phyloP scores from a whole-genome alignment of 768 basidiomycete genomes.

The Antrodiella citrinella region DNA sequence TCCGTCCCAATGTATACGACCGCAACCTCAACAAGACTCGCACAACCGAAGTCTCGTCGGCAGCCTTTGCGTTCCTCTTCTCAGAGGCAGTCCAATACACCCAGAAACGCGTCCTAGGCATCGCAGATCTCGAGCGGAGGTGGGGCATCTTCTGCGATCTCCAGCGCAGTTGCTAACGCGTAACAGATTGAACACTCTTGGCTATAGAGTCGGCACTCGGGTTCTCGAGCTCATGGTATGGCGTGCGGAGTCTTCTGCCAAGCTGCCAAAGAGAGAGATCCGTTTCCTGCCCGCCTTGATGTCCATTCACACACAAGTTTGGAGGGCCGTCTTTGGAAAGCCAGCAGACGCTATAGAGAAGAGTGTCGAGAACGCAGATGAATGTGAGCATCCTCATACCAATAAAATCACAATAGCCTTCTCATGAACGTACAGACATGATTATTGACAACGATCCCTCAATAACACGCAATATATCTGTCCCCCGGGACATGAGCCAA shows the following conservation, averaged over 20 bases:
- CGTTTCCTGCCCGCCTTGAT: conserved; percentile 87
- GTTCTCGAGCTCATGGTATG: conserved; percentile 82
- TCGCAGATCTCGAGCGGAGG: conserved; percentile 93
- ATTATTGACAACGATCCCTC: conserved; percentile 95
- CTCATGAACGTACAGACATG: conserved; percentile 94
- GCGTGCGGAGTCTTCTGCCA: conserved; percentile 69
- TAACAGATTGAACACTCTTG: conserved; percentile 78
- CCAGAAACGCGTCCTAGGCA: conserved; percentile 89
- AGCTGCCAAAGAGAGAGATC: conserved; percentile 89
- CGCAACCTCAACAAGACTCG: conserved; percentile 83
- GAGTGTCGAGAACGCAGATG: conserved; percentile 93
- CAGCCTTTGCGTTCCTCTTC: conserved; percentile 85
- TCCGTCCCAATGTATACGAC: conserved; percentile 80
- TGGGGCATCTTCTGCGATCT: conserved; percentile 25
- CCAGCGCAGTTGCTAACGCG: background rate
- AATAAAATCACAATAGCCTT: too few relatives aligned
- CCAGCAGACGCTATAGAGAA: conserved; percentile 93
- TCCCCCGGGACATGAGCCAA: conserved; percentile 90
- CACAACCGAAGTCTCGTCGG: conserved; percentile 71
- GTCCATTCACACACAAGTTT: conserved; percentile 92
- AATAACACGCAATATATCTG: conserved; percentile 85
- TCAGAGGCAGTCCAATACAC: conserved; percentile 94
- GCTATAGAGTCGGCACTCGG: conserved; percentile 85
- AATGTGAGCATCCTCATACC: conserved; percentile 55
- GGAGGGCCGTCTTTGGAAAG: conserved; percentile 89